Conservation (phyloP, 2,329 filamentous ascomycete genomes). For the Diaporthe sp. region DNA sequence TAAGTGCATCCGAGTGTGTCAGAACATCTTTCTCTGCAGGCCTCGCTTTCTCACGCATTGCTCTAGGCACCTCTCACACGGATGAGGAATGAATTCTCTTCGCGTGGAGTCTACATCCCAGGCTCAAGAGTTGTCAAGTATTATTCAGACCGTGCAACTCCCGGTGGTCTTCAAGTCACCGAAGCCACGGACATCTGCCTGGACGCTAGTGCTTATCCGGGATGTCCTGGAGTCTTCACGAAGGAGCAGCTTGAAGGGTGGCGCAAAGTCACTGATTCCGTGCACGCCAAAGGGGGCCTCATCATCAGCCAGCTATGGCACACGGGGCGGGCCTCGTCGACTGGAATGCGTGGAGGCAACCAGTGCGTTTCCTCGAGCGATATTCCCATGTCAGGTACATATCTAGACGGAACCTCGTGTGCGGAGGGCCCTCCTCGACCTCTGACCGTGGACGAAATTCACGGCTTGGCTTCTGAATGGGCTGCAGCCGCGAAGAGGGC, state of each 20-base stretch:
- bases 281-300: conserved; percentile 67
- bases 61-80: conserved; percentile 43
- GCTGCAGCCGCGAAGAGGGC: conserved; percentile 64
- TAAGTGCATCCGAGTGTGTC: conserved; percentile 29
- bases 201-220: conserved; percentile 42
- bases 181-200: conserved; percentile 46
- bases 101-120: conserved; percentile 47
- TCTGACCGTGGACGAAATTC: conserved; percentile 74
- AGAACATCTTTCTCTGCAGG: not conserved
- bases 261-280: conserved; percentile 64
- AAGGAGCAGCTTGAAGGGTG: conserved; percentile 44
- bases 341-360: conserved; percentile 34
- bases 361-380: conserved; percentile 25
- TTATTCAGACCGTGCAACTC: conserved; percentile 45
- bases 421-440: conserved; percentile 60
- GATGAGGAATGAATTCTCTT: conserved; percentile 45
- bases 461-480: conserved; percentile 67
- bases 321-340: conserved; percentile 43
- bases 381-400: conserved; percentile 37
- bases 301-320: conserved; percentile 69
- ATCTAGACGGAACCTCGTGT: conserved; percentile 35
- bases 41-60: not conserved
- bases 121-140: conserved; percentile 42
- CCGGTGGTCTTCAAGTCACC: conserved; percentile 43
- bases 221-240: conserved; percentile 45